phyloP scores from a whole-genome alignment of 23 red algal genomes.

The Gracilaria gracilis region DNA sequence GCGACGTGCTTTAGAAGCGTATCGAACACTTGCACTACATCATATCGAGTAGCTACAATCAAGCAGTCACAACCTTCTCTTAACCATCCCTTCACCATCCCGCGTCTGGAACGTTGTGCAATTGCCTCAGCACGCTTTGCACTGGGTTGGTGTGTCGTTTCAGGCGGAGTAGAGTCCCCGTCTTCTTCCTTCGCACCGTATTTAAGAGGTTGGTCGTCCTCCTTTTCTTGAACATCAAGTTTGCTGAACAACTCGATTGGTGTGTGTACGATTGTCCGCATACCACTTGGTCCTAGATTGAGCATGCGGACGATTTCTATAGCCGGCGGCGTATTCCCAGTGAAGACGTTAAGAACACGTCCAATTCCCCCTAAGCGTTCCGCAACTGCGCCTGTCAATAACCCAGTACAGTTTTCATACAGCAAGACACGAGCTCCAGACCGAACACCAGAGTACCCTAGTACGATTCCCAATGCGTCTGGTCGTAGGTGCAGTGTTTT shows the following conservation, averaged over 20 bases:
- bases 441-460: conserved; percentile 66
- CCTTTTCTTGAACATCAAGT: conserved; percentile 25
- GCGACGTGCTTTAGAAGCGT: conserved; percentile 65
- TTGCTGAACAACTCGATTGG: conserved; percentile 54
- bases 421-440: conserved; percentile 54
- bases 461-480: conserved; percentile 64
- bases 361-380: conserved; percentile 68
- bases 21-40: conserved; percentile 67
- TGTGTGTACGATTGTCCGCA: conserved; percentile 54
- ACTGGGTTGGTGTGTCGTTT: conserved; percentile 16
- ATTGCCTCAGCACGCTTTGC: conserved; percentile 43
- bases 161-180: not conserved
- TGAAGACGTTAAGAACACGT: conserved; percentile 55
- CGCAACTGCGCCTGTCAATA: conserved; percentile 58
- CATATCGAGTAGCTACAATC: conserved; percentile 72
- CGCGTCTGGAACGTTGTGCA: conserved; percentile 56
- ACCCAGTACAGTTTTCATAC: conserved; percentile 70
- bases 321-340: conserved; percentile 49
- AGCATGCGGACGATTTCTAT: conserved; percentile 70
- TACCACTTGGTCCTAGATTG: conserved; percentile 19
- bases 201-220: conserved; percentile 52
- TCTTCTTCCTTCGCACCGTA: conserved; percentile 41
- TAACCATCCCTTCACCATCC: conserved; percentile 55
- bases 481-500: conserved; percentile 64
- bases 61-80: conserved; percentile 42